These are phyloP conservation scores for Colletotrichum theobromicola DNA, from an alignment of 2,329 filamentous ascomycete genomes.

Conservation along the genomic window DNA sequence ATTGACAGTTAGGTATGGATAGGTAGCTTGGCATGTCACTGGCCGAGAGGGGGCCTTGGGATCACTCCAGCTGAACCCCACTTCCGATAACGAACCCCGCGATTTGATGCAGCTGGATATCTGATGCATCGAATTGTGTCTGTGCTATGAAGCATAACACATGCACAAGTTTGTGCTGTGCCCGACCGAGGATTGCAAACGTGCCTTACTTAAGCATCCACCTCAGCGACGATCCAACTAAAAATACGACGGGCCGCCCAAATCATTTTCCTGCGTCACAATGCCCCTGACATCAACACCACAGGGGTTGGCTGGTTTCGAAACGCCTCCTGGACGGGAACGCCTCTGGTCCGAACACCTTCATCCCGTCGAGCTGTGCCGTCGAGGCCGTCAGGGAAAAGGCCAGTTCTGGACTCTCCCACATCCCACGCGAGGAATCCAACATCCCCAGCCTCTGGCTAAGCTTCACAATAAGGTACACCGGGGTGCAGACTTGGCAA, in stretches of 20 bases:
- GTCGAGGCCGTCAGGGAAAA: neutral
- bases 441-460: neutral
- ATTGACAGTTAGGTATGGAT: neutral
- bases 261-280: slow-evolving; percentile 7
- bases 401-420: slow-evolving; percentile 1
- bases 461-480: slow-evolving; percentile 20
- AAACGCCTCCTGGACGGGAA: slow-evolving; percentile 17
- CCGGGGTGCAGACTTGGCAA: slow-evolving; percentile 19
- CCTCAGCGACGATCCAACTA: neutral
- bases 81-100: slow-evolving; percentile 18
- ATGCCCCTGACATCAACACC: neutral
- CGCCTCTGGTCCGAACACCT: slow-evolving; percentile 14
- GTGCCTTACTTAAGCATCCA: neutral
- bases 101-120: neutral
- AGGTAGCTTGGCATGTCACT: neutral
- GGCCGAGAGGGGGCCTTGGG: neutral
- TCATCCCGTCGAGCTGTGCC: neutral
- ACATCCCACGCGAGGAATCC: neutral
- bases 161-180: neutral
- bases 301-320: slow-evolving; percentile 16
- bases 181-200: neutral
- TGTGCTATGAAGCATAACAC: neutral
- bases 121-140: neutral
- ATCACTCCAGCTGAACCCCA: neutral
- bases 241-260: neutral